Evolutionary conservation across 2,329 filamentous ascomycete species (phyloP), one percentile per base, ranked within the genome.

Genomic region (Fusarium nodosum): DNA sequence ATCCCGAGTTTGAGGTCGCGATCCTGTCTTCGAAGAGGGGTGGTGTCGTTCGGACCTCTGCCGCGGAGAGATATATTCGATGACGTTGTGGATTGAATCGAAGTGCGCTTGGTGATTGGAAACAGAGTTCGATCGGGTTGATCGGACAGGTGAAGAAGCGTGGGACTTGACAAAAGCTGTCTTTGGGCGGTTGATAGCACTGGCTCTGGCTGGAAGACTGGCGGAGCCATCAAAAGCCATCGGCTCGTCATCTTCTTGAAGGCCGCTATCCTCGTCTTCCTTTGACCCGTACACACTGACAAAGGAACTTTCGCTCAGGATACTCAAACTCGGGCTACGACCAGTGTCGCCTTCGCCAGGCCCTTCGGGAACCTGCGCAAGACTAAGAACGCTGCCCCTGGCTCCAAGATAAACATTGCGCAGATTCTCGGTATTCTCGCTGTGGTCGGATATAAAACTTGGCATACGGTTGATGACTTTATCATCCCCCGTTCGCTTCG

Each of bases 271-370:
- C 12, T 76, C 74, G 3, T 70, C 56, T 10, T 65, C 72, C 64
- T 83, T 84, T 26, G 81, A 77, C 4, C 88, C 89, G 57, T 91
- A 91, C 0, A 91, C 81, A 69, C 89, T 91, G 24, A 86, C 71
- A 71, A 91, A 91, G 0, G 89, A 91, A 74, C 88, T 91, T 76
- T 91, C 88, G 68, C 89, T 91, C 65, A 91, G 77, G 15, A 91
- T 82, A 68, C 89, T 91, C 51, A 91, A 78, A 34, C 84, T 86
- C 5, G 89, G 89, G 68, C 88, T 91, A 30, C 60, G 70, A 44
- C 63, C 65, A 20, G 64, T 65, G 34, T 75, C 71, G 24, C 53
- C 56, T 31, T 74, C 60, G 5, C 65, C 59, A 46, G 77, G 78
- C 9, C 78, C 78, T 48, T 86, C 85, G 0, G 79, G 79, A 34